phyloP scores from a whole-genome alignment of 2,329 filamentous ascomycete genomes.

The Fusarium azukiicola region DNA sequence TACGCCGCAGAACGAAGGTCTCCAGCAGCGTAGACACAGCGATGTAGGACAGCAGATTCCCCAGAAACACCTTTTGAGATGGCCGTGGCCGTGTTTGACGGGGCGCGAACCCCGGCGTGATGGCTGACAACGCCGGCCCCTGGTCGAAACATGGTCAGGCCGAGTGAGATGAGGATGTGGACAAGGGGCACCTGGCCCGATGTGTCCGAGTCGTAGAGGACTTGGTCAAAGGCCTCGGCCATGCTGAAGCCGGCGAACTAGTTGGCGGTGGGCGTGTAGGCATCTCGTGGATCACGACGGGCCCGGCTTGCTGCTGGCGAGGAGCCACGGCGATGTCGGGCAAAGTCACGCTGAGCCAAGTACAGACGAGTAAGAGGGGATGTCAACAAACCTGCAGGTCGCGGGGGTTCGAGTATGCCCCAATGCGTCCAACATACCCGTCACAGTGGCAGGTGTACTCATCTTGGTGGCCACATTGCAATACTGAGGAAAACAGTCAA shows the following conservation, averaged over 20 bases:
- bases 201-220: constrained; percentile 62
- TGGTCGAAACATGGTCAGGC: constrained; percentile 64
- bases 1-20: constrained; percentile 57
- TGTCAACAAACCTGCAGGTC: no score
- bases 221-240: constrained; percentile 65
- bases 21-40: constrained; percentile 46
- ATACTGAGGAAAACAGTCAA: neutral
- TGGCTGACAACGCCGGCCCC: constrained; percentile 46
- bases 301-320: no score
- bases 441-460: neutral
- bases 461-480: neutral
- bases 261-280: no score
- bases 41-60: neutral
- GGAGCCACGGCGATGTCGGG: no score
- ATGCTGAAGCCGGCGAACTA: constrained; percentile 55
- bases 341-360: no score
- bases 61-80: constrained; percentile 58
- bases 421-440: no score
- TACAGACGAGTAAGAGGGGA: no score
- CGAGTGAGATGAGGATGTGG: constrained; percentile 62
- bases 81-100: constrained; percentile 53
- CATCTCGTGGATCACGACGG: no score
- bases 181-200: constrained; percentile 57
- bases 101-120: constrained; percentile 56
- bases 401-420: no score